Percentiles rank a stretch among this genome's conserved stretches.
Evolutionary conservation across 805 yeast genomes (phyloP).

Genomic region (Kodamaea leandrae): DNA sequence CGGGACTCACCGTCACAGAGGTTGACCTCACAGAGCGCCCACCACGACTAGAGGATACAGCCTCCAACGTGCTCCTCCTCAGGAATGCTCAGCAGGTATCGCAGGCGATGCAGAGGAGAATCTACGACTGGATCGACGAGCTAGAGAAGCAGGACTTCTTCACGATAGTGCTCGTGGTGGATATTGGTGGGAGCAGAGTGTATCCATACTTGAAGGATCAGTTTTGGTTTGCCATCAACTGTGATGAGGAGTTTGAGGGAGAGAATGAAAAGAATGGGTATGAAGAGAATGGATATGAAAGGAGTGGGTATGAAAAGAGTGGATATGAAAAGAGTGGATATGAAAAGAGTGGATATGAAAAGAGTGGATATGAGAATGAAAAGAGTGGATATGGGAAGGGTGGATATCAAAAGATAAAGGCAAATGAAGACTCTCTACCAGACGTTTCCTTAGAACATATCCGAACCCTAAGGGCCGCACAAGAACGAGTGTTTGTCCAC

Average conservation of each 20-base stretch:
- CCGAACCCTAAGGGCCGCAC: background rate
- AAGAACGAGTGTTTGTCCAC: slow-evolving; percentile 23
- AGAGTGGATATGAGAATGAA: slow-evolving; percentile 1
- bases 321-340: background rate
- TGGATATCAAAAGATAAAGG: too few relatives aligned
- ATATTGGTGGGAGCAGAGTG: slow-evolving; percentile 5
- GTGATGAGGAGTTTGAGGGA: slow-evolving; percentile 11
- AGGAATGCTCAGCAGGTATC: slow-evolving; percentile 3
- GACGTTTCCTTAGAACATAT: too few relatives aligned
- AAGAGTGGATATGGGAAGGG: background rate
- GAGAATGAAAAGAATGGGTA: background rate
- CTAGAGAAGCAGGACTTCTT: slow-evolving; percentile 10
- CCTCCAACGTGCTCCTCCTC: background rate
- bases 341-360: background rate
- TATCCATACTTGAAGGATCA: slow-evolving; percentile 14
- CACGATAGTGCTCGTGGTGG: slow-evolving; percentile 12
- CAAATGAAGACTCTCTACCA: too few relatives aligned
- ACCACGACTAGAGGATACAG: background rate
- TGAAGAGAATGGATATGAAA: background rate
- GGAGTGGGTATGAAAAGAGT: background rate
- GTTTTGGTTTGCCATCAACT: slow-evolving; percentile 15
- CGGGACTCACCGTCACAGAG: slow-evolving; percentile 4
- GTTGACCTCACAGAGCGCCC: slow-evolving; percentile 1
- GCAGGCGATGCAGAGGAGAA: slow-evolving; percentile 8
- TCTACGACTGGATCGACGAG: slow-evolving; percentile 9